A percentile compares a stretch with the other conserved stretches of the same genome.
phyloP scores from a whole-genome alignment of 2,329 filamentous ascomycete species.

The Tolypocladium inflatum region DNA sequence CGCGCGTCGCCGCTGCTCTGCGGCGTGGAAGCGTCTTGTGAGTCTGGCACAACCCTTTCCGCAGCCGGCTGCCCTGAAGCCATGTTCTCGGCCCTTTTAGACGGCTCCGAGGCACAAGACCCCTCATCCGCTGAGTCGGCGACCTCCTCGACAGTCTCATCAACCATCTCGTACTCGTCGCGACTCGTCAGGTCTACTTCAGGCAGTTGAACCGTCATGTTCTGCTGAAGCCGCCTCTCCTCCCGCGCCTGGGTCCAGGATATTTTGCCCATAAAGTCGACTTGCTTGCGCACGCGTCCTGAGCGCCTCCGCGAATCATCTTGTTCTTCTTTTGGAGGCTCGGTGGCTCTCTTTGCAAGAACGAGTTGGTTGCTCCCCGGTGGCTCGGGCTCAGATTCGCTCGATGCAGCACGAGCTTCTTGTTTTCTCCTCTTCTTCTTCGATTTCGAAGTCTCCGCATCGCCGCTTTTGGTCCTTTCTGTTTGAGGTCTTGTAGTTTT shows the following conservation, averaged over 20 bases:
- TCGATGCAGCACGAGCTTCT: neutral
- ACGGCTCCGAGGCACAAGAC: conserved; percentile 1
- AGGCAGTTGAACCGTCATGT: conserved; percentile 8
- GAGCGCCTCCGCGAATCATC: neutral
- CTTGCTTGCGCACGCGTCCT: conserved; percentile 12
- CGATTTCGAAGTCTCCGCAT: neutral
- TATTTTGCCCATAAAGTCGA: conserved; percentile 18
- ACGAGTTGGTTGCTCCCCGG: neutral
- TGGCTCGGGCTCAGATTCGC: neutral
- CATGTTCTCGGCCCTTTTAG: conserved; percentile 2
- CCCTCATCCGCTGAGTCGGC: neutral
- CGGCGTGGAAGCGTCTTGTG: conserved; percentile 14
- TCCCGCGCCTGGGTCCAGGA: conserved; percentile 16
- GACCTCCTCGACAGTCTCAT: neutral
- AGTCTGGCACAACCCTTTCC: conserved; percentile 14
- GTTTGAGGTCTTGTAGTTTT: neutral
- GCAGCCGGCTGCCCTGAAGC: neutral
- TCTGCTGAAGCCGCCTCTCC: conserved; percentile 3
- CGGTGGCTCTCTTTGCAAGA: neutral
- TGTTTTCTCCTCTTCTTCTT: neutral
- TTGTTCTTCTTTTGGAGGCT: neutral
- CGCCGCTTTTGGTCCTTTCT: neutral
- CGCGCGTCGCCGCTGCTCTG: neutral
- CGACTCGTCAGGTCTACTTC: conserved; percentile 1
- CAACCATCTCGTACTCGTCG: conserved; percentile 6